phyloP scores from a whole-genome alignment of 805 yeast genomes.

The Candida hungchunana region DNA sequence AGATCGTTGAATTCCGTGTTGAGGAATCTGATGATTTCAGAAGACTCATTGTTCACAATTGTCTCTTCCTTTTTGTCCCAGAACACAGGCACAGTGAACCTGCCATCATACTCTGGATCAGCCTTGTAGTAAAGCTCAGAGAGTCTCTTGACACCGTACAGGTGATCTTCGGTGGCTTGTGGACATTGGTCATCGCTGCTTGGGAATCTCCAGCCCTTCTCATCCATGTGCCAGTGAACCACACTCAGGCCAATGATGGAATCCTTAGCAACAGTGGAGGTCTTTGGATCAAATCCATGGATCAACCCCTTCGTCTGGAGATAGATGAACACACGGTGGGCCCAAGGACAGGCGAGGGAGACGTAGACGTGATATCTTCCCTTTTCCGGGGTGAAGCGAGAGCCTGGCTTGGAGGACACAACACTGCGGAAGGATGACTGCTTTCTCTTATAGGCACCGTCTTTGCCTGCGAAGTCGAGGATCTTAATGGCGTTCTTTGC shows the following conservation, averaged over 20 bases:
- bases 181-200: constrained; percentile 37
- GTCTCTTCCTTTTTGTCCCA: constrained; percentile 84
- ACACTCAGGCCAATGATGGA: constrained; percentile 63
- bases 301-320: constrained; percentile 69
- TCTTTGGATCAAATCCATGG: constrained; percentile 34
- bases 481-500: constrained; percentile 35
- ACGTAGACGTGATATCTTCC: constrained; percentile 85
- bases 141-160: constrained; percentile 56
- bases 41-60: constrained; percentile 87
- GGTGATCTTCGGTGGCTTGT: constrained; percentile 50
- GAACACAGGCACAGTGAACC: constrained; percentile 89
- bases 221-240: constrained; percentile 89
- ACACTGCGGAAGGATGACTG: constrained; percentile 58
- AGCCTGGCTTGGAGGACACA: constrained; percentile 53
- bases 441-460: constrained; percentile 55
- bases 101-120: constrained; percentile 69
- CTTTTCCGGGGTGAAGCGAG: constrained; percentile 67
- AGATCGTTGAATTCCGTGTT: constrained; percentile 68
- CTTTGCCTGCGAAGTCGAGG: constrained; percentile 44
- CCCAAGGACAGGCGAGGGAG: constrained; percentile 93
- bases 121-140: constrained; percentile 73
- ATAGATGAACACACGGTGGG: constrained; percentile 76
- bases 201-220: constrained; percentile 84
- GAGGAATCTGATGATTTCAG: constrained; percentile 83
- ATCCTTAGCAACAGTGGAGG: constrained; percentile 28